Evolutionary conservation across 208 protist species (phyloP), one percentile per base, ranked within the genome.

Genomic region (Trypanosoma platydactyli): DNA sequence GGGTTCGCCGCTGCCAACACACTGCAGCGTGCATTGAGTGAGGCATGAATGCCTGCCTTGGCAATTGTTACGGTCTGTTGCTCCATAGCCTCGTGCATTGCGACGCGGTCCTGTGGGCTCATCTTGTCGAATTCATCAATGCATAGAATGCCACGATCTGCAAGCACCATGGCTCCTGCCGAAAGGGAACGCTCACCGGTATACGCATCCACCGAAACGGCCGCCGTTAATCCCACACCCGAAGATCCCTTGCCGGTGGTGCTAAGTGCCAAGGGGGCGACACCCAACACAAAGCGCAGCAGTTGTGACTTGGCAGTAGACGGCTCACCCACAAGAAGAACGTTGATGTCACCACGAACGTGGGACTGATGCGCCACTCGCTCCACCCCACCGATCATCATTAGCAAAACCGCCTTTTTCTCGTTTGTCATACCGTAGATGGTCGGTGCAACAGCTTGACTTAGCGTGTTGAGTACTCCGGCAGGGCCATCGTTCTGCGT

Each of bases 91-190:
- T 99, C 96, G 80, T 98, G 96, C 88, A 98, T 98, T 5, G 96
- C 94, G n/a, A 97, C 91, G 29, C 91, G 83, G 80, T 99, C 99
- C 27, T 92, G 79, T 41, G 97, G 82, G 44, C 73, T 84, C 99
- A 99, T 99, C 83, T 99, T 99, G 77, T 99, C 99, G 79, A 99
- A 99, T 81, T 99, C 99, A 81, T 99, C 99, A 57, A 99, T 98
- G 80, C 98, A 99, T 20, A 99, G 87, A 46, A 99, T 91, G 33
- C 99, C 98, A 33, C 98, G 77, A 77, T 99, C 99, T 0, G 98
- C 99, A 7, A 99, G 85, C 3, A 99, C 99, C 98, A 99, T 99
- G 1, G 99, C 99, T 35, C 99, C 99, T 6, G 98, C 99, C 63
- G 99, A 98, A 7, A 99, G 87, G 13, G 87, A 86, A 7, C 94